These are phyloP conservation scores for Arabidopsis lyrata DNA, from an alignment of 441 rosid species.

Conservation along the genomic window DNA sequence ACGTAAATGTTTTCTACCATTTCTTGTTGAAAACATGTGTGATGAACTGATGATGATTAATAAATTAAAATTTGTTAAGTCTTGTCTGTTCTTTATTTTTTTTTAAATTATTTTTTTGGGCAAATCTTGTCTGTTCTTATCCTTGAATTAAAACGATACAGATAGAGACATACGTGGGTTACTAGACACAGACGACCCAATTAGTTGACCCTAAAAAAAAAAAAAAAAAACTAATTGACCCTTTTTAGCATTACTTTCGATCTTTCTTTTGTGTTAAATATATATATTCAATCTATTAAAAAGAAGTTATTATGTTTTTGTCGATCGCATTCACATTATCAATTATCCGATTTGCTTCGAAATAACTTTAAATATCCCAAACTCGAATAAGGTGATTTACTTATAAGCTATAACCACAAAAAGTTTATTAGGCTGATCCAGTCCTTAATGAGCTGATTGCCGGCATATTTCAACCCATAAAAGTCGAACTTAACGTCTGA, in stretches of 20 bases:
- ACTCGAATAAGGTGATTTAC: not conserved
- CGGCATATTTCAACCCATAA: not conserved
- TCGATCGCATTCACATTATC: not conserved
- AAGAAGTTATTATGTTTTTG: not conserved
- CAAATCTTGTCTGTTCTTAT: constrained; percentile 7
- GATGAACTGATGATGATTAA: constrained; percentile 1
- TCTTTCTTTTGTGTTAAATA: not conserved
- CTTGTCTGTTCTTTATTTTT: constrained; percentile 1
- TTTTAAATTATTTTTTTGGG: no score
- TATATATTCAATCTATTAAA: no score
- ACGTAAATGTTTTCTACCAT: not conserved
- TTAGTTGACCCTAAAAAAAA: not conserved
- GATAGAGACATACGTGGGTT: constrained; percentile 18
- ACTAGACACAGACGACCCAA: not conserved
- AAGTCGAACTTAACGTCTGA: no score
- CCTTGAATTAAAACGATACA: not conserved
- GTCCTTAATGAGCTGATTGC: not conserved
- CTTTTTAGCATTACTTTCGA: not conserved
- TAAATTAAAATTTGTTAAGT: not conserved
- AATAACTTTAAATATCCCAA: no score
- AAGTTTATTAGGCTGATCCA: not conserved
- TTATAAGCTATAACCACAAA: not conserved
- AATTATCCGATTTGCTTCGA: not conserved
- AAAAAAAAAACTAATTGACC: not conserved
- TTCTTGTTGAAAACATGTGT: not conserved